Base-by-base conservation (phyloP, 2,329 filamentous ascomycete species). In the Mycogone perniciosa region DNA sequence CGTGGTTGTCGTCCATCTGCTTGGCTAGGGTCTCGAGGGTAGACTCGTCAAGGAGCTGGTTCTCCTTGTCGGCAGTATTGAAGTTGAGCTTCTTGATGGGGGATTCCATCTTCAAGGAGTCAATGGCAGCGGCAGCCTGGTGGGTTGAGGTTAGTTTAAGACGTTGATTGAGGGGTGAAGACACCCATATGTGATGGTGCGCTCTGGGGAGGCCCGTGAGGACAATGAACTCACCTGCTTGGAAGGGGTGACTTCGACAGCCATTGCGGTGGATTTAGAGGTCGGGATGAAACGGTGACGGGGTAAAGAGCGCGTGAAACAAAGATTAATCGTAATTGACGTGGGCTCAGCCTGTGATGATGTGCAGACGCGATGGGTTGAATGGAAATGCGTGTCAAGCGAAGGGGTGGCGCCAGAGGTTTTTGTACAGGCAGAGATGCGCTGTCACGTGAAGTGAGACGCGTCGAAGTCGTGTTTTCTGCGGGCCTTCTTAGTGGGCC, bases 61-160 rank as follows among this genome's bases (percentile, higher is more conserved):
- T 95, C 76, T 96, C 91, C 75, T 96, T 96, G 75, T 89, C 79
- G 53, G 77, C 77, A 49, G 75, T 67, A 58, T 79, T 73, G 69
- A 96, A 89, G 75, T 87, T 79, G 59, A 93, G 81, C 80, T 95
- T 95, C 85, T 96, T 96, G 57, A 86, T 75, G 42, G 91, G 90
- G 1, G 89, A 93, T 61, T 95, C 88, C 83, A 96, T 95, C 75
- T 92, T 95, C 70, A 97, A 80, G 61, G 82, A 83, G 71, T 93
- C 85, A 66, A 97, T 86, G 63, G 84, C 89, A 64, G 88, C 85
- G 64, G 90, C 88, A 76, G 86, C 86, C 92, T 97, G 67, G 57
- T 52, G 37, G 55, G 50, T 54, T 46, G 49, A 52, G 60, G 73
- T 68, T 9, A 8, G 7, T n/a, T 5, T 44, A 10, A 29, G 9